Percentiles rank a stretch among this genome's conserved stretches.
phyloP scores from a whole-genome alignment of 805 yeast species.

The Metschnikowia aberdeeniae region DNA sequence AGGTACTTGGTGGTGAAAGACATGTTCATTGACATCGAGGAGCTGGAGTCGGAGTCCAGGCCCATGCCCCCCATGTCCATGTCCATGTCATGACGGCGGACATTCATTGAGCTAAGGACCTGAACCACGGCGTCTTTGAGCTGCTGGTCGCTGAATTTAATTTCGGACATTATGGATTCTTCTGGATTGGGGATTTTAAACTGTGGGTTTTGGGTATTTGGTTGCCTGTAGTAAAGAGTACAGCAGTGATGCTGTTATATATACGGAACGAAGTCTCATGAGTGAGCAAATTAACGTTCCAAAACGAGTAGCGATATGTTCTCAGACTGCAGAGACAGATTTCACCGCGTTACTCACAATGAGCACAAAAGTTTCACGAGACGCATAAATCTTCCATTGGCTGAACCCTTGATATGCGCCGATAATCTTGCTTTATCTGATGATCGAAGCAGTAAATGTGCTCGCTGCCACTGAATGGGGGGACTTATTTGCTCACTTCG shows the following conservation, averaged over 20 bases:
- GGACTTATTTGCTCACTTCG: too few species aligned
- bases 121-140: neutral
- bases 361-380: too few species aligned
- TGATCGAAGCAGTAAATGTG: neutral
- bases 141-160: neutral
- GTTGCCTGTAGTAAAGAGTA: too few species aligned
- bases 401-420: neutral
- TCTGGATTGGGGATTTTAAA: too few species aligned
- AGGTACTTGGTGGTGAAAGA: slow-evolving; percentile 49
- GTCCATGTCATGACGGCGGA: slow-evolving; percentile 1
- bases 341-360: too few species aligned
- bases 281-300: slow-evolving; percentile 1
- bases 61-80: slow-evolving; percentile 17
- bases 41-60: slow-evolving; percentile 3
- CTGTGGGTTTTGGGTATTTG: neutral
- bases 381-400: neutral
- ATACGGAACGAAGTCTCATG: neutral
- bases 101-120: slow-evolving; percentile 1
- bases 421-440: too few species aligned
- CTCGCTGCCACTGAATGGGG: neutral
- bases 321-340: neutral
- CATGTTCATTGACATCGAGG: slow-evolving; percentile 48
- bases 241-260: neutral
- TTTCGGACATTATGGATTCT: neutral
- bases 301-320: neutral